Conservation (phyloP, 371 early-diverging fungal genomes). For the Choanephora cucurbitarum region DNA sequence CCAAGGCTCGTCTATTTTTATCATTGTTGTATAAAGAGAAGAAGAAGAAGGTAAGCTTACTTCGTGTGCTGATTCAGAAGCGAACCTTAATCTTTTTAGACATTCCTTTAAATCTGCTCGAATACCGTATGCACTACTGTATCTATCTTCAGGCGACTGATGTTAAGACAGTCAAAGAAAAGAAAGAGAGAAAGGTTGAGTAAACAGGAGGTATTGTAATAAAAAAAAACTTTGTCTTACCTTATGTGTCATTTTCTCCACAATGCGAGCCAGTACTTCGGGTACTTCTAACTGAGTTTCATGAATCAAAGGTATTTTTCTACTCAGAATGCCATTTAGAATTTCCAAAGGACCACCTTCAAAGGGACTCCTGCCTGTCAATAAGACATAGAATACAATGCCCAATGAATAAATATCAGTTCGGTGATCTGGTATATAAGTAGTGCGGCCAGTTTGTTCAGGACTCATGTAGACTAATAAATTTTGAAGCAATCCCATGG, state of each 20-base stretch:
- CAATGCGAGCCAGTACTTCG: constrained; percentile 43
- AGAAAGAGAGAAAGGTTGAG: neutral
- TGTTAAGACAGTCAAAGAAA: neutral
- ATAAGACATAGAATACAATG: constrained; percentile 51
- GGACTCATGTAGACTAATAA: constrained; percentile 45
- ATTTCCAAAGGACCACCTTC: constrained; percentile 58
- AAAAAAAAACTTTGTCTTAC: constrained; percentile 24
- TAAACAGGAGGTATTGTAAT: neutral
- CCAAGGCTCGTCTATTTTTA: no score
- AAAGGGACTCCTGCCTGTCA: constrained; percentile 55
- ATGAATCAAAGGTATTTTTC: constrained; percentile 44
- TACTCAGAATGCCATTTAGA: constrained; percentile 53
- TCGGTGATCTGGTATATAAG: constrained; percentile 57
- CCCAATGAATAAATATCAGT: constrained; percentile 61
- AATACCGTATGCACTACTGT: constrained; percentile 57
- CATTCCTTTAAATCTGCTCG: constrained; percentile 57
- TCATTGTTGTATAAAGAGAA: no score
- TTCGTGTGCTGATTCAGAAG: constrained; percentile 32
- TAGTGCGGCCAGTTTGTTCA: constrained; percentile 62
- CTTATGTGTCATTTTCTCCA: constrained; percentile 62
- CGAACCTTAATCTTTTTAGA: constrained; percentile 31
- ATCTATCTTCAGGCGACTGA: constrained; percentile 60
- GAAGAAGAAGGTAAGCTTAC: constrained; percentile 6
- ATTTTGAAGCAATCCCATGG: constrained; percentile 25
- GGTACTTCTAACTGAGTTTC: constrained; percentile 56